These are phyloP conservation scores for Apiotrichum porosum DNA, from an alignment of 1,284 basidiomycete genomes.

Conservation along the genomic window DNA sequence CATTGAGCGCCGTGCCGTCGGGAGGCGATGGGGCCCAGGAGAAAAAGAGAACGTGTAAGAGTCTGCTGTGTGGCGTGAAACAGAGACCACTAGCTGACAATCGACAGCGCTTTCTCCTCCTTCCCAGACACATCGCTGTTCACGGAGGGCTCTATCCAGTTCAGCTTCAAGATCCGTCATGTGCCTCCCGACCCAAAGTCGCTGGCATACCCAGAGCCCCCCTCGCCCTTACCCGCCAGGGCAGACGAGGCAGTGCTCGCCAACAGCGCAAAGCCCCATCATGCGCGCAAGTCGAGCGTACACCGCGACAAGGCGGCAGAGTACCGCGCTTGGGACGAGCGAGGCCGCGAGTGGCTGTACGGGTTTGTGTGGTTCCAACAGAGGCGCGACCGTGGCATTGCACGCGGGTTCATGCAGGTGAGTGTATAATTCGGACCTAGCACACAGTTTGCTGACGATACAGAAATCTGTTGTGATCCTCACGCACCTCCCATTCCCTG, in stretches of 20 bases:
- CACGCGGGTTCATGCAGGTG: slow-evolving; percentile 83
- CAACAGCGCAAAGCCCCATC: background rate
- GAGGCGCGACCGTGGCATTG: slow-evolving; percentile 61
- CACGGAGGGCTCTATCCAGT: slow-evolving; percentile 52
- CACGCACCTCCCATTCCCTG: slow-evolving; percentile 75
- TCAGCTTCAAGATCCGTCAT: slow-evolving; percentile 55
- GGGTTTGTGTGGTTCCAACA: slow-evolving; percentile 80
- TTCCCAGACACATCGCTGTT: slow-evolving; percentile 87
- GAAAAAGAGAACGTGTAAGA: slow-evolving; percentile 82
- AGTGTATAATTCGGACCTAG: no score
- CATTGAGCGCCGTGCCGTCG: slow-evolving; percentile 65
- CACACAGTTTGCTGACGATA: slow-evolving; percentile 4
- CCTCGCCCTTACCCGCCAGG: slow-evolving; percentile 34
- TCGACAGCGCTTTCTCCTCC: slow-evolving; percentile 87
- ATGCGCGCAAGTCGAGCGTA: background rate
- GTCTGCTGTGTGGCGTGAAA: slow-evolving; percentile 14
- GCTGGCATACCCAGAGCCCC: slow-evolving; percentile 36
- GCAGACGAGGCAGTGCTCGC: background rate
- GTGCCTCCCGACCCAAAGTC: slow-evolving; percentile 46
- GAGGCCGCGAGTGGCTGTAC: slow-evolving; percentile 56
- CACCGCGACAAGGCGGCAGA: slow-evolving; percentile 41
- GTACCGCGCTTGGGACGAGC: slow-evolving; percentile 43
- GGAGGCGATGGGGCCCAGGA: slow-evolving; percentile 58
- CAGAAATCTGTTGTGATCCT: slow-evolving; percentile 82
- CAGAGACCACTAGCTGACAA: no score